Evolutionary conservation across 1,139 yeast genomes (phyloP).

Genomic region (Kodamaea alishanica): DNA sequence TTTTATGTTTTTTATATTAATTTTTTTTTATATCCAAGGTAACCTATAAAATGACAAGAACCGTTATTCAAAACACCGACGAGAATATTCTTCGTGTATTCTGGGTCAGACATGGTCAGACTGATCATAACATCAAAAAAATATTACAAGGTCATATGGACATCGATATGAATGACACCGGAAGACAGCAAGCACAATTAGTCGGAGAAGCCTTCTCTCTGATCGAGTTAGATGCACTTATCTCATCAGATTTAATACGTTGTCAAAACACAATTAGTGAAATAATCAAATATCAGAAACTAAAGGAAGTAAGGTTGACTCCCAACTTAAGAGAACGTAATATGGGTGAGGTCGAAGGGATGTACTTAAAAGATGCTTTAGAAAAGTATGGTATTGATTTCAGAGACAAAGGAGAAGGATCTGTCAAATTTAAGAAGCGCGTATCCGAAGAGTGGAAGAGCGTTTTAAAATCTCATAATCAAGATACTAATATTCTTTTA

Average conservation of each 20-base stretch:
- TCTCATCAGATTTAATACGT: slow-evolving; percentile 59
- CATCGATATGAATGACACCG: slow-evolving; percentile 56
- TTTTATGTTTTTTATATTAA: too few relatives aligned
- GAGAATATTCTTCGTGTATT: slow-evolving; percentile 47
- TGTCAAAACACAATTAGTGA: slow-evolving; percentile 53
- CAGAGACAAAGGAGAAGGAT: slow-evolving; percentile 43
- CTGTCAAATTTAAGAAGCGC: slow-evolving; percentile 45
- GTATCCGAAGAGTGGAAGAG: slow-evolving; percentile 47
- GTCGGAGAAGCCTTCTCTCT: slow-evolving; percentile 42
- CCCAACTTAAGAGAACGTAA: slow-evolving; percentile 62
- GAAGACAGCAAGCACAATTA: slow-evolving; percentile 51
- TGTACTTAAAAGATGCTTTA: slow-evolving; percentile 64
- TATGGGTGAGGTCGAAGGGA: slow-evolving; percentile 81
- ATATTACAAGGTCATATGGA: slow-evolving; percentile 75
- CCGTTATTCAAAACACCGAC: slow-evolving; percentile 33
- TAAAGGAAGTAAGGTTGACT: slow-evolving; percentile 21
- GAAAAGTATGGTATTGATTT: slow-evolving; percentile 35
- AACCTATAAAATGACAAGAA: slow-evolving; percentile 25
- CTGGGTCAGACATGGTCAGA: slow-evolving; percentile 77
- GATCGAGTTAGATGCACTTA: slow-evolving; percentile 47
- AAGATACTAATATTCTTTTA: slow-evolving; percentile 50
- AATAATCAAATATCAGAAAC: slow-evolving; percentile 30
- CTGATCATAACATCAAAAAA: slow-evolving; percentile 62
- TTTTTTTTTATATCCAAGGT: too few relatives aligned
- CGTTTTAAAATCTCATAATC: slow-evolving; percentile 38